Evolutionary conservation across 2,329 filamentous ascomycete species (phyloP).

Genomic region (Annulohypoxylon truncatum): DNA sequence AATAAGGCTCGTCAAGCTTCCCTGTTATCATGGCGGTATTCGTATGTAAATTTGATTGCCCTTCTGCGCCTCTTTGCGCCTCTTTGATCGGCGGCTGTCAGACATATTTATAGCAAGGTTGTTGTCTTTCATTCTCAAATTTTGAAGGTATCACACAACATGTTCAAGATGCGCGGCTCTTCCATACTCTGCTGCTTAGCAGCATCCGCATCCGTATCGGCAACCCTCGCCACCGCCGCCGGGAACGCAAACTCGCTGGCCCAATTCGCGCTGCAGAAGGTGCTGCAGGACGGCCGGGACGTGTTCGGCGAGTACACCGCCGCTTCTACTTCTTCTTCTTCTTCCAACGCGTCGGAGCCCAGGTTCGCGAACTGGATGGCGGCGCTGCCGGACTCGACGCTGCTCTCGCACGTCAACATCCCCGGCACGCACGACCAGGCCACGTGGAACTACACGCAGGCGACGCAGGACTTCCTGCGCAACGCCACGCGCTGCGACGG

Average conservation of each 20-base stretch:
- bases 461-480: conserved; percentile 55
- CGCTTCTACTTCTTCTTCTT: too few species aligned
- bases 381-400: conserved; percentile 54
- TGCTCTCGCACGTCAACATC: conserved; percentile 60
- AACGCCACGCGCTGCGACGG: conserved; percentile 56
- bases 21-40: neutral
- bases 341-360: conserved; percentile 9
- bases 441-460: conserved; percentile 63
- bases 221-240: neutral
- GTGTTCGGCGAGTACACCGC: conserved; percentile 54
- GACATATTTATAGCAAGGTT: neutral
- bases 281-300: conserved; percentile 56
- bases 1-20: neutral
- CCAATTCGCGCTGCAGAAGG: conserved; percentile 55
- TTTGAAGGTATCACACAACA: neutral
- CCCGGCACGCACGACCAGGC: conserved; percentile 63
- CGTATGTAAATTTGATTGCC: neutral
- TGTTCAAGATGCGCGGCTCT: conserved; percentile 8
- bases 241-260: conserved; percentile 38
- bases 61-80: too few species aligned
- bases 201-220: neutral
- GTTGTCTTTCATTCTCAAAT: neutral
- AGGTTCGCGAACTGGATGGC: conserved; percentile 59
- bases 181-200: neutral
- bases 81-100: neutral